Evolutionary conservation across 2,329 filamentous ascomycete species (phyloP).

Genomic region (Cytospora paraplurivora): DNA sequence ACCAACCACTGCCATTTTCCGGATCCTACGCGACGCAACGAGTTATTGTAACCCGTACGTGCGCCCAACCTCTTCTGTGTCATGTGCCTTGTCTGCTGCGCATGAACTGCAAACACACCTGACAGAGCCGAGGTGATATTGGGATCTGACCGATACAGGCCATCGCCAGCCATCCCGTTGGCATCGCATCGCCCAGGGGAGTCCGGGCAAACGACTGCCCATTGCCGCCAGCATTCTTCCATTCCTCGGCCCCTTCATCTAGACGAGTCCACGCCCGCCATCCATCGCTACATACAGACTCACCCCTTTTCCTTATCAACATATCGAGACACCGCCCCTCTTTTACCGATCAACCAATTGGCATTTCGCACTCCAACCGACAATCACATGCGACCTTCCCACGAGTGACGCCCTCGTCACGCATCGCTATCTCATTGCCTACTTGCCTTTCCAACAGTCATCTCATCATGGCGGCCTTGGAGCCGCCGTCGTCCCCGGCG

Average conservation of each 20-base stretch:
- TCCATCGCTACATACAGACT: slow-evolving; percentile 18
- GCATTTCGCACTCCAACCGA: slow-evolving; percentile 10
- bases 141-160: slow-evolving; percentile 29
- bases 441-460: background rate
- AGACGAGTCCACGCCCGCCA: slow-evolving; percentile 11
- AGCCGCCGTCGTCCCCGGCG: slow-evolving; percentile 65
- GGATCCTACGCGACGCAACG: slow-evolving; percentile 4
- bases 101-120: slow-evolving; percentile 23
- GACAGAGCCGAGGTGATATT: slow-evolving; percentile 19
- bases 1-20: slow-evolving; percentile 13
- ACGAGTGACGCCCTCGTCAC: slow-evolving; percentile 28
- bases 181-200: slow-evolving; percentile 13
- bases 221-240: slow-evolving; percentile 18
- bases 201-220: background rate
- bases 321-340: slow-evolving; percentile 5
- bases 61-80: slow-evolving; percentile 10
- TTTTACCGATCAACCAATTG: slow-evolving; percentile 20
- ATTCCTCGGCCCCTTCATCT: slow-evolving; percentile 1
- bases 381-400: slow-evolving; percentile 26
- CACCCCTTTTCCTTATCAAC: slow-evolving; percentile 24
- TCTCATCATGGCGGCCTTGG: slow-evolving; percentile 48
- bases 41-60: background rate
- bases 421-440: slow-evolving; percentile 16
- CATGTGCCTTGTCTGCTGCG: slow-evolving; percentile 21
- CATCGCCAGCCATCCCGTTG: slow-evolving; percentile 15